phyloP scores from a whole-genome alignment of 306 rosid species.

The Neltuma alba region DNA sequence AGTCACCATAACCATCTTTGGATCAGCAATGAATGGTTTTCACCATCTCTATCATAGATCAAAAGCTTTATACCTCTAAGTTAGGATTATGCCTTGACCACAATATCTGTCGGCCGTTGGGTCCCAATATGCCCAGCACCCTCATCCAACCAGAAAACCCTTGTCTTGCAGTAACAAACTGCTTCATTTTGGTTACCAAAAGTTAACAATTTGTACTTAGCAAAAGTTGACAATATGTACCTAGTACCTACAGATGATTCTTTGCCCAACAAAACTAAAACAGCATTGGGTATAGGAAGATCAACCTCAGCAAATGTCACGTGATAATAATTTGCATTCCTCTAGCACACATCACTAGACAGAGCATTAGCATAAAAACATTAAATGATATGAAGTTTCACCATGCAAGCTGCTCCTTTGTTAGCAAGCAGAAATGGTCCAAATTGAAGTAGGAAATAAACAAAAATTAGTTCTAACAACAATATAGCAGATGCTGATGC shows the following conservation, averaged over 20 bases:
- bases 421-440: neutral
- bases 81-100: neutral
- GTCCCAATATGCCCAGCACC: neutral
- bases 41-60: neutral
- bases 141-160: neutral
- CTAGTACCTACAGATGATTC: neutral
- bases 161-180: neutral
- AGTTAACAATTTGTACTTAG: neutral
- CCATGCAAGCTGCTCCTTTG: neutral
- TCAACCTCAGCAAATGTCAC: neutral
- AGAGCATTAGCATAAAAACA: neutral
- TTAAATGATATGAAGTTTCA: neutral
- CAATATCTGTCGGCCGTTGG: neutral
- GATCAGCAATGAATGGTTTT: neutral
- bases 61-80: slow-evolving; percentile 3
- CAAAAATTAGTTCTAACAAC: neutral
- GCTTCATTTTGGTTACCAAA: neutral
- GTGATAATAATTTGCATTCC: neutral
- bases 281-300: neutral
- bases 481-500: neutral
- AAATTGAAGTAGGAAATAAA: slow-evolving; percentile 4
- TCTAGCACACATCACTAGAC: neutral
- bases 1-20: neutral
- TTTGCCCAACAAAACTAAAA: neutral
- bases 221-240: neutral